Evolutionary conservation across 441 rosid genomes (phyloP), one percentile per base, ranked within the genome.

Genomic region (Pelargonium myrrhifolium): DNA sequence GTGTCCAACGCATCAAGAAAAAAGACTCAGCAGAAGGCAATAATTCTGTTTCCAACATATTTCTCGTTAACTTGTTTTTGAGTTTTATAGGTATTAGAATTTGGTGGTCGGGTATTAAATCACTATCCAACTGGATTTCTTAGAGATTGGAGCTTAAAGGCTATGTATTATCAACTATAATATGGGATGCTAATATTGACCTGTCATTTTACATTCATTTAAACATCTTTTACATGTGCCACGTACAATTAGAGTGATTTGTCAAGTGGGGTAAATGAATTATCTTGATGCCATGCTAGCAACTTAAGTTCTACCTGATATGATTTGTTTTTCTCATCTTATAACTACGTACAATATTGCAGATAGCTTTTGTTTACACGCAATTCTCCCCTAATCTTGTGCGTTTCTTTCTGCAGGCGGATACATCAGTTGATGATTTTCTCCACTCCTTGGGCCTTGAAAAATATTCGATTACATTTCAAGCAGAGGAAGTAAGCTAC

Each of bases 381-480:
- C 1, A 8, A n/a, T 53, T 53, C 24, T 53, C 59, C 59, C 11
- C 59, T 53, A 53, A 65, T 80, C 31, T 70, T 28, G 22, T 69
- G 67, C 58, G 17, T 66, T 55, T 79, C 78, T 71, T 74, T 53
- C 37, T 78, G 83, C 92, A 90, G 97, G 88, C 77, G 65, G 90
- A 81, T 73, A 65, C 74, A 35, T 85, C 90, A 1, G 83, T 95
- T 68, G 97, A 92, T 74, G 78, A 81, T 78, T 92, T 95, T 77
- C 82, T 95, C 74, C 86, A 73, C 76, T 95, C 97, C 9, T 71
- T 95, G 81, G 96, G 92, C 72, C 89, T 95, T n/a, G 97, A 92
- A 74, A 94, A 92, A 53, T 95, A 95, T 74, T 79, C 86, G 0
- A 87, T 93, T 65, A 84, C 87, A 64, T 95, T 92, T 77, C 97